Percentiles rank a stretch among this genome's conserved stretches.
These are phyloP conservation scores for Drosera capensis DNA, from an alignment of 148 eudicot species.

Conservation along the genomic window DNA sequence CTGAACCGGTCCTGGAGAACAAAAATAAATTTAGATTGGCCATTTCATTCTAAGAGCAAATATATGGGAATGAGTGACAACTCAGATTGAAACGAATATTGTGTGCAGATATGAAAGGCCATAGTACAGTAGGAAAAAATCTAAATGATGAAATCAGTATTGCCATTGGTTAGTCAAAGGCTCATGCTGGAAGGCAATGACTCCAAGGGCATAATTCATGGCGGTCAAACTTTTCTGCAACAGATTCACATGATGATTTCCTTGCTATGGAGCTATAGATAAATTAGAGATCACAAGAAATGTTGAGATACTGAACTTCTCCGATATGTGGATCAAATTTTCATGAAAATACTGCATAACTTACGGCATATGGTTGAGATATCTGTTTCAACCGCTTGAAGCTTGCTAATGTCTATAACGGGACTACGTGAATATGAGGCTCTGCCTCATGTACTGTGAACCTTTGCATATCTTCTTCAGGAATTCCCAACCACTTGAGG, in stretches of 20 bases:
- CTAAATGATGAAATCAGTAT: too few relatives aligned
- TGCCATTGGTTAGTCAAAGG: too few relatives aligned
- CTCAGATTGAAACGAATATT: too few relatives aligned
- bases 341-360: slow-evolving; percentile 5
- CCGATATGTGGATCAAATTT: neutral
- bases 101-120: neutral
- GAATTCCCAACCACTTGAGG: slow-evolving; percentile 66
- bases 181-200: too few relatives aligned
- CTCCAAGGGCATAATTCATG: too few relatives aligned
- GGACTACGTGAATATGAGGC: slow-evolving; percentile 91
- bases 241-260: too few relatives aligned
- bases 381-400: slow-evolving; percentile 76
- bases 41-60: neutral
- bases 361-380: slow-evolving; percentile 63
- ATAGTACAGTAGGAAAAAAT: neutral
- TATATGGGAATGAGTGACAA: neutral
- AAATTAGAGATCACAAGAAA: too few relatives aligned
- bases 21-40: neutral
- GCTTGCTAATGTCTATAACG: slow-evolving; percentile 92
- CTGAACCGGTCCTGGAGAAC: slow-evolving; percentile 46
- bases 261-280: too few relatives aligned
- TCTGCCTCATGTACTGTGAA: slow-evolving; percentile 61
- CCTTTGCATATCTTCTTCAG: slow-evolving; percentile 76
- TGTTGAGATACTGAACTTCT: too few relatives aligned
- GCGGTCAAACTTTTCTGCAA: too few relatives aligned